Evolutionary conservation across 2,329 filamentous ascomycete genomes (phyloP).

Genomic region (Gnomoniopsis smithogilvyi): DNA sequence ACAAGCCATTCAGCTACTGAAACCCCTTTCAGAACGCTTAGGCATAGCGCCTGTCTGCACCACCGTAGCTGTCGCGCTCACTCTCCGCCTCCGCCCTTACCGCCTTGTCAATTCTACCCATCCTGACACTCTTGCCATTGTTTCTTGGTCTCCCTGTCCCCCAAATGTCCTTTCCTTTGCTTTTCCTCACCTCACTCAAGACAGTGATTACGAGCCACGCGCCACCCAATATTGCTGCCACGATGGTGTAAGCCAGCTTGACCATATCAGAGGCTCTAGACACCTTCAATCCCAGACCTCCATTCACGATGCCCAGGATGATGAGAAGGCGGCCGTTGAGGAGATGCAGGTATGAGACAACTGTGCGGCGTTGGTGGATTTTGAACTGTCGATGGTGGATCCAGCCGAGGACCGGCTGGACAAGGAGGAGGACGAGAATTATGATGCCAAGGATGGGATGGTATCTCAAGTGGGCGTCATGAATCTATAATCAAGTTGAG

Average conservation of each 20-base stretch:
- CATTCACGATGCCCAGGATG: conserved; percentile 41
- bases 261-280: conserved; percentile 25
- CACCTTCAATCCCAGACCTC: conserved; percentile 40
- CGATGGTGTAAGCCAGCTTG: conserved; percentile 35
- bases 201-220: conserved; percentile 35
- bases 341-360: conserved; percentile 41
- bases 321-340: conserved; percentile 38
- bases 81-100: not conserved
- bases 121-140: not conserved
- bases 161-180: not conserved
- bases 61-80: not conserved
- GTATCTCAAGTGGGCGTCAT: conserved; percentile 29
- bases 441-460: conserved; percentile 47
- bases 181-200: conserved; percentile 27
- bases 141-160: not conserved
- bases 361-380: conserved; percentile 31
- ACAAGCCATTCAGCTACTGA: no score
- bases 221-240: conserved; percentile 34
- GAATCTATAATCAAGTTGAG: conserved; percentile 25
- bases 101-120: not conserved
- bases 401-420: conserved; percentile 40
- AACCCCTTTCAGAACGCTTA: no score
- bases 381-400: conserved; percentile 41
- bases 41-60: no score
- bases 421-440: conserved; percentile 33